A percentile compares a stretch with the other conserved stretches of the same genome.
These are phyloP conservation scores for Lactarius psammicola DNA, from an alignment of 768 basidiomycete species.

Conservation along the genomic window DNA sequence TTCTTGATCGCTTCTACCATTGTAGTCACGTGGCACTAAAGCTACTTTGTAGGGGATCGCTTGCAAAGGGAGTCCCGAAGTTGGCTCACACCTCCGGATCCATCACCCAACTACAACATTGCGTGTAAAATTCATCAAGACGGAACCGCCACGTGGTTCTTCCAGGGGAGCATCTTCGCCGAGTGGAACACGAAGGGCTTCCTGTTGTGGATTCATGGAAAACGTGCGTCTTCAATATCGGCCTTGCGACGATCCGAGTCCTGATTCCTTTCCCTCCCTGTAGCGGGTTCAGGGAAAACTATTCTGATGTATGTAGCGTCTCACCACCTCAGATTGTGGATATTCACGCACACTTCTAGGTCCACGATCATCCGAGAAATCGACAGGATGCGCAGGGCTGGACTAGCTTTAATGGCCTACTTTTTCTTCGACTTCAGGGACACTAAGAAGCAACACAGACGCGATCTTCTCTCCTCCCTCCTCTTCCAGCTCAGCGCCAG, in stretches of 20 bases:
- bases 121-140: background rate
- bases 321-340: too few relatives aligned
- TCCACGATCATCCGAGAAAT: constrained; percentile 2
- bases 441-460: background rate
- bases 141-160: constrained; percentile 7
- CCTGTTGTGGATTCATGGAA: constrained; percentile 11
- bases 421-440: constrained; percentile 16
- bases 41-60: background rate
- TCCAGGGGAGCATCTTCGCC: background rate
- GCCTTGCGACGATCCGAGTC: background rate
- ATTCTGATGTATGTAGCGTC: constrained; percentile 1
- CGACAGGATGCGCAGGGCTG: background rate
- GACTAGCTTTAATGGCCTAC: constrained; percentile 2
- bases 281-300: constrained; percentile 14
- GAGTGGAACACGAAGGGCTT: constrained; percentile 9
- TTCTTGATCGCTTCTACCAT: background rate
- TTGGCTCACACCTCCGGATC: constrained; percentile 16
- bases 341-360: background rate
- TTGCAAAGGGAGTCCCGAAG: background rate
- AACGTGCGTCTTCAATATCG: background rate
- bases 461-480: constrained; percentile 3
- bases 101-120: background rate
- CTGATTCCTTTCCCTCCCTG: background rate
- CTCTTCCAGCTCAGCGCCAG: background rate
- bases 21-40: background rate